These are phyloP conservation scores for Raffaelea deltoideospora DNA, from an alignment of 2,329 filamentous ascomycete species.

Conservation along the genomic window DNA sequence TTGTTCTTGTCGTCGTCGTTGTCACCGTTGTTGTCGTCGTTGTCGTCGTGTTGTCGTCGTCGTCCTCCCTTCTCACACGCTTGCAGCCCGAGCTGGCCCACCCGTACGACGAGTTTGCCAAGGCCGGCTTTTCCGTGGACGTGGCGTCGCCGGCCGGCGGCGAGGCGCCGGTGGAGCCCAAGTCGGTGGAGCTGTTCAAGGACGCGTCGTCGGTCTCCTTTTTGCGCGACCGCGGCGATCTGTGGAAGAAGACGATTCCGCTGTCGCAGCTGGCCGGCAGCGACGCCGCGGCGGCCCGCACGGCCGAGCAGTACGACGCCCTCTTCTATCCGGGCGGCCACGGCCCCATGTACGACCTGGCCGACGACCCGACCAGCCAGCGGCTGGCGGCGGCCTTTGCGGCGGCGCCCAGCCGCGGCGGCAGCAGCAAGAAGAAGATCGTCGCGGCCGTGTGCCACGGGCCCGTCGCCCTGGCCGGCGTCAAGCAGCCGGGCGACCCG, in stretches of 20 bases:
- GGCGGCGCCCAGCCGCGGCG: slow-evolving; percentile 32
- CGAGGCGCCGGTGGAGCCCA: slow-evolving; percentile 43
- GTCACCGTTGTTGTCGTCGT: no score
- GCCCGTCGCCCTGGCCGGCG: slow-evolving; percentile 45
- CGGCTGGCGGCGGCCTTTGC: slow-evolving; percentile 48
- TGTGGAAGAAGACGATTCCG: slow-evolving; percentile 50
- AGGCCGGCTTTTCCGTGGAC: slow-evolving; percentile 35
- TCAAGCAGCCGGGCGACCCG: slow-evolving; percentile 32
- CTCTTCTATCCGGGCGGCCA: slow-evolving; percentile 31
- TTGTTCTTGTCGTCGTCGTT: no score
- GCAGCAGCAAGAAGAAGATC: no score
- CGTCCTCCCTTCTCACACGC: background rate
- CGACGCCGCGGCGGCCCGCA: slow-evolving; percentile 14
- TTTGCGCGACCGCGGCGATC: slow-evolving; percentile 33
- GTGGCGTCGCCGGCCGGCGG: slow-evolving; percentile 50
- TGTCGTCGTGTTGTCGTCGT: no score
- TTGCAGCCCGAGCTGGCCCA: slow-evolving; percentile 46
- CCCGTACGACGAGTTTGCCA: slow-evolving; percentile 40
- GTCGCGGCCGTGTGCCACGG: slow-evolving; percentile 57
- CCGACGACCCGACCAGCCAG: slow-evolving; percentile 38
- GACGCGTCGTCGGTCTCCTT: slow-evolving; percentile 38
- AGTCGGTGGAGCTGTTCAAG: slow-evolving; percentile 38
- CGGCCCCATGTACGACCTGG: slow-evolving; percentile 54
- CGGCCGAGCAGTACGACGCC: slow-evolving; percentile 13
- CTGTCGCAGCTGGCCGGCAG: slow-evolving; percentile 40